phyloP scores from a whole-genome alignment of 1,284 basidiomycete species.

The Sparassis latifolia region DNA sequence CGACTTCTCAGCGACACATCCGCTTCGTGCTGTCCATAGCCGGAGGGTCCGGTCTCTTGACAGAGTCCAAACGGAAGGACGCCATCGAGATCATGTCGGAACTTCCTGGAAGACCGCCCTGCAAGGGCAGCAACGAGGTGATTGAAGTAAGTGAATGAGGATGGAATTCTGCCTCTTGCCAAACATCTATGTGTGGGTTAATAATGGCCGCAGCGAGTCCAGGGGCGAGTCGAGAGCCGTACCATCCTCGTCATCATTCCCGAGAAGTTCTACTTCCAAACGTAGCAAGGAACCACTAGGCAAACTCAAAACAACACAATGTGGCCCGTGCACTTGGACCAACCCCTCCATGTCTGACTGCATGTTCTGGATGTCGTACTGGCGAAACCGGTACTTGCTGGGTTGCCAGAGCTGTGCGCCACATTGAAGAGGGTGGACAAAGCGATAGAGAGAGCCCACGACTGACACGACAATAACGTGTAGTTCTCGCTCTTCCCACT shows the following conservation, averaged over 20 bases:
- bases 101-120: conserved; percentile 36
- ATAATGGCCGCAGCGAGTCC: neutral
- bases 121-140: conserved; percentile 57
- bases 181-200: conserved; percentile 40
- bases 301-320: conserved; percentile 62
- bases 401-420: conserved; percentile 50
- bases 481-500: conserved; percentile 50
- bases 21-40: conserved; percentile 71
- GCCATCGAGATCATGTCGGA: conserved; percentile 62
- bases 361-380: conserved; percentile 47
- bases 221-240: conserved; percentile 16
- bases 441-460: conserved; percentile 69
- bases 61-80: conserved; percentile 72
- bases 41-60: conserved; percentile 84
- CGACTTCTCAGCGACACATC: conserved; percentile 57
- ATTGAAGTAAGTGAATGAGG: conserved; percentile 57
- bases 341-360: conserved; percentile 40
- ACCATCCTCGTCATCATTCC: conserved; percentile 44
- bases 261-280: conserved; percentile 55
- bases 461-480: conserved; percentile 69
- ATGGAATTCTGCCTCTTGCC: conserved; percentile 60
- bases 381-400: conserved; percentile 53
- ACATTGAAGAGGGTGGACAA: conserved; percentile 59
- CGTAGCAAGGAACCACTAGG: conserved; percentile 68
- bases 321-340: conserved; percentile 66